These are phyloP conservation scores for Drechslerella coelobrocha DNA, from an alignment of 2,329 filamentous ascomycete genomes.

Conservation along the genomic window DNA sequence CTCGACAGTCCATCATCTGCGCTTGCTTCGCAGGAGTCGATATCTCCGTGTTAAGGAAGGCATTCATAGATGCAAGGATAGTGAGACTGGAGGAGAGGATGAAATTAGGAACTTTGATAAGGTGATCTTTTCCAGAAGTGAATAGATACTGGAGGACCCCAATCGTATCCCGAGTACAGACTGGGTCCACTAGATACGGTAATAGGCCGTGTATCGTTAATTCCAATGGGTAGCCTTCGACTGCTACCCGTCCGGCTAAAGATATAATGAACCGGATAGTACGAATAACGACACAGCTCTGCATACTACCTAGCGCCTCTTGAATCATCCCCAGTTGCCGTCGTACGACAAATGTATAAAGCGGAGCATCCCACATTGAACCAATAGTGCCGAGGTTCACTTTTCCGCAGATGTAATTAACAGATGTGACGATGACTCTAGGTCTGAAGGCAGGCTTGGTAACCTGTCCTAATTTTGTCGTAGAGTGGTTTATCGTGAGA, in stretches of 20 bases:
- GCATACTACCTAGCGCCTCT: conserved; percentile 80
- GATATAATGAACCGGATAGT: conserved; percentile 83
- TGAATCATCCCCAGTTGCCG: conserved; percentile 81
- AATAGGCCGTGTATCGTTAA: conserved; percentile 84
- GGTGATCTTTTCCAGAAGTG: conserved; percentile 69
- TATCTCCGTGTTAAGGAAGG: conserved; percentile 76
- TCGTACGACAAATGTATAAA: conserved; percentile 76
- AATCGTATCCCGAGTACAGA: conserved; percentile 89
- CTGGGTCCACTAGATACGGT: conserved; percentile 78
- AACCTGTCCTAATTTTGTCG: conserved; percentile 71
- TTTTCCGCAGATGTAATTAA: conserved; percentile 75
- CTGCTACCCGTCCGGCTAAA: conserved; percentile 75
- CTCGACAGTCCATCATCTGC: conserved; percentile 78
- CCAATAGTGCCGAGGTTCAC: conserved; percentile 45
- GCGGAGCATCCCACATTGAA: conserved; percentile 69
- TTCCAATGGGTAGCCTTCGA: conserved; percentile 81
- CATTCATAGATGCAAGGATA: conserved; percentile 76
- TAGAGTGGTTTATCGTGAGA: conserved; percentile 71
- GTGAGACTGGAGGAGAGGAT: conserved; percentile 80
- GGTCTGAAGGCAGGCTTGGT: conserved; percentile 88
- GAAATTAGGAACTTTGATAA: conserved; percentile 74
- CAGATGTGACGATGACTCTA: conserved; percentile 75
- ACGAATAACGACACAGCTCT: conserved; percentile 83
- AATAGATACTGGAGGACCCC: conserved; percentile 87
- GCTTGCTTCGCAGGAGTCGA: conserved; percentile 83